Evolutionary conservation across 768 basidiomycete genomes (phyloP).

Genomic region (Panellus pusillus): DNA sequence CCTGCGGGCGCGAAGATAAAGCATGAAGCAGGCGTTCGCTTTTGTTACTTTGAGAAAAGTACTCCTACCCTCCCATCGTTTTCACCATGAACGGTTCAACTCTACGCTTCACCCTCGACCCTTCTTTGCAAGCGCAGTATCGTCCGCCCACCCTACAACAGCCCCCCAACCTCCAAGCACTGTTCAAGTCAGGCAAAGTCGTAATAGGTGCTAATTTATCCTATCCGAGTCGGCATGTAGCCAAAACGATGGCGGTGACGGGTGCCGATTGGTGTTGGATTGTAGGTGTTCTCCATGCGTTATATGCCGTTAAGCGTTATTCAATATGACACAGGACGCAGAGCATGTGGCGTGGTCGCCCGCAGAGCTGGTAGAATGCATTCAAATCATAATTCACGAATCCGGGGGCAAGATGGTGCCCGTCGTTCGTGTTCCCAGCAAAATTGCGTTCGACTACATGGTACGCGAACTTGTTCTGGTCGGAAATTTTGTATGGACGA

Average conservation of each 20-base stretch:
- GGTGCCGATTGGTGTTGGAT: conserved; percentile 21
- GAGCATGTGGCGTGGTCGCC: conserved; percentile 16
- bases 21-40: too few species aligned
- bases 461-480: not conserved
- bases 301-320: not conserved
- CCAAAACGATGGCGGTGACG: conserved; percentile 8
- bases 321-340: not conserved
- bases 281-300: not conserved
- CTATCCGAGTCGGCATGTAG: conserved; percentile 14
- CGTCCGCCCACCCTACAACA: conserved; percentile 12
- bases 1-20: too few species aligned
- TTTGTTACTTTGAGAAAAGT: too few species aligned
- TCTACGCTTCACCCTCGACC: conserved; percentile 8
- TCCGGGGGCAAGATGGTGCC: conserved; percentile 16
- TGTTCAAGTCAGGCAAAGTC: conserved; percentile 12
- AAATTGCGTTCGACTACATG: conserved; percentile 18
- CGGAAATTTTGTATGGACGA: not conserved
- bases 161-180: not conserved
- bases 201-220: conserved; percentile 1
- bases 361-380: conserved; percentile 5
- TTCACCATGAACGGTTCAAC: not conserved
- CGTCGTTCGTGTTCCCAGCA: conserved; percentile 13
- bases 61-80: not conserved
- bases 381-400: conserved; percentile 18
- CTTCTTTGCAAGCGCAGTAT: not conserved